phyloP scores from a whole-genome alignment of 768 basidiomycete species.

The Imleria badia region DNA sequence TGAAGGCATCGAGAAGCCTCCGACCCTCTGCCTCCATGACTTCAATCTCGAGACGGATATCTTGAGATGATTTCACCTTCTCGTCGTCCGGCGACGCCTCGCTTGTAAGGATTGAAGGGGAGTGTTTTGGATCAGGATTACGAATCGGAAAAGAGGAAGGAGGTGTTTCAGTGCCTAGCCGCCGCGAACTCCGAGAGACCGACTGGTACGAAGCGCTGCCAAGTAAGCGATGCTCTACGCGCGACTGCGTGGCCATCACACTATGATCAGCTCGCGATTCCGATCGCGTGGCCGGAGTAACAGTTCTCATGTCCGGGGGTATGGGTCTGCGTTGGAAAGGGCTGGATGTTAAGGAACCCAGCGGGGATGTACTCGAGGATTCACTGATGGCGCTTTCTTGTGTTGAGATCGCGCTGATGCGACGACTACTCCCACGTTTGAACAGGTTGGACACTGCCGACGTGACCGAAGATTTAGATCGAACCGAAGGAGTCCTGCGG shows the following conservation, averaged over 20 bases:
- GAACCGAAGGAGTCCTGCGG: conserved; percentile 51
- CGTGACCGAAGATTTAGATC: conserved; percentile 51
- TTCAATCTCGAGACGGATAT: conserved; percentile 66
- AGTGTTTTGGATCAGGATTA: conserved; percentile 38
- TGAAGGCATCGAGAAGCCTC: conserved; percentile 76
- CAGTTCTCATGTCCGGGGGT: conserved; percentile 41
- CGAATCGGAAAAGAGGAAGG: conserved; percentile 52
- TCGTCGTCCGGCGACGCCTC: conserved; percentile 53
- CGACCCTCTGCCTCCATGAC: conserved; percentile 69
- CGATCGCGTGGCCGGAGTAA: conserved; percentile 15
- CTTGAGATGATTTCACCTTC: conserved; percentile 53
- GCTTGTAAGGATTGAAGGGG: conserved; percentile 29
- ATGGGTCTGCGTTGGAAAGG: conserved; percentile 45
- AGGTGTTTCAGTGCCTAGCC: conserved; percentile 44
- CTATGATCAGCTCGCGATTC: conserved; percentile 43
- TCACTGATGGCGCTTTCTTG: conserved; percentile 43
- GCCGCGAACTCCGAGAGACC: conserved; percentile 44
- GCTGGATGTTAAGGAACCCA: conserved; percentile 29
- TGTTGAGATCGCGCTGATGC: conserved; percentile 36
- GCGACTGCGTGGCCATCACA: conserved; percentile 45
- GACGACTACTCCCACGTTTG: conserved; percentile 43
- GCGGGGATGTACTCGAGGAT: conserved; percentile 42
- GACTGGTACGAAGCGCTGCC: conserved; percentile 39
- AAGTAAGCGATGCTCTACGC: conserved; percentile 22
- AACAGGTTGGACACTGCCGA: conserved; percentile 54